Evolutionary conservation across 495 filamentous ascomycete genomes (phyloP).

Genomic region (Niebla homalea): DNA sequence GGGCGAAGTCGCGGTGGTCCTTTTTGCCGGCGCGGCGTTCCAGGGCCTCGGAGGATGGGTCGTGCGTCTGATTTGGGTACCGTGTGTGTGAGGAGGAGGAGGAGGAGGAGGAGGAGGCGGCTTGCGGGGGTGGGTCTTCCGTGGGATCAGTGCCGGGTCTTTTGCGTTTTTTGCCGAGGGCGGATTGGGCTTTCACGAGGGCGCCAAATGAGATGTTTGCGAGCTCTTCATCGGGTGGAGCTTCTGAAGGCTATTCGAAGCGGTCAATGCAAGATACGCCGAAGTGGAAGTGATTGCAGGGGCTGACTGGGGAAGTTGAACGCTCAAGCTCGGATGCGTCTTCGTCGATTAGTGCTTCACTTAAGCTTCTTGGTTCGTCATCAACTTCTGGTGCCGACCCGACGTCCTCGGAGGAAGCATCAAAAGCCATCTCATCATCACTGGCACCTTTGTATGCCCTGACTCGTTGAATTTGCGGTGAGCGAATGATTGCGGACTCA

Average conservation of each 20-base stretch:
- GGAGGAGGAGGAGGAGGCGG: conserved; percentile 22
- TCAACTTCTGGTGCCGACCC: too few relatives aligned
- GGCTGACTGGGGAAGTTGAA: too few relatives aligned
- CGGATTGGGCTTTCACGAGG: conserved; percentile 69
- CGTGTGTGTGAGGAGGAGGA: conserved; percentile 22
- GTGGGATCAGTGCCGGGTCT: conserved; percentile 7
- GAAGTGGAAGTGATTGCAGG: too few relatives aligned
- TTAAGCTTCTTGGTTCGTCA: too few relatives aligned
- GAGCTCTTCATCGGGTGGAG: conserved; percentile 11
- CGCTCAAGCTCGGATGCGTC: too few relatives aligned
- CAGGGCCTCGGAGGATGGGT: conserved; percentile 20
- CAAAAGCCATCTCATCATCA: conserved; percentile 9
- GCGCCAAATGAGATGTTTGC: conserved; percentile 69
- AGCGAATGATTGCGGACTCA: too few relatives aligned
- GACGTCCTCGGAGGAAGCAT: neutral
- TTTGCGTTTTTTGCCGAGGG: conserved; percentile 39
- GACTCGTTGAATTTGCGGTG: neutral
- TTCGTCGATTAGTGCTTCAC: too few relatives aligned
- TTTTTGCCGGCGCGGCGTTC: conserved; percentile 27
- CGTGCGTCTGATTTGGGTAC: conserved; percentile 12
- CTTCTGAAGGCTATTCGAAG: neutral
- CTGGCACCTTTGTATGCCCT: conserved; percentile 9
- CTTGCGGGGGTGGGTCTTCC: neutral
- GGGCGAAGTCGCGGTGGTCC: conserved; percentile 29
- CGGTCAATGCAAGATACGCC: too few relatives aligned